Conservation (phyloP, 148 eudicot species). For the Chenopodium berlandieri region DNA sequence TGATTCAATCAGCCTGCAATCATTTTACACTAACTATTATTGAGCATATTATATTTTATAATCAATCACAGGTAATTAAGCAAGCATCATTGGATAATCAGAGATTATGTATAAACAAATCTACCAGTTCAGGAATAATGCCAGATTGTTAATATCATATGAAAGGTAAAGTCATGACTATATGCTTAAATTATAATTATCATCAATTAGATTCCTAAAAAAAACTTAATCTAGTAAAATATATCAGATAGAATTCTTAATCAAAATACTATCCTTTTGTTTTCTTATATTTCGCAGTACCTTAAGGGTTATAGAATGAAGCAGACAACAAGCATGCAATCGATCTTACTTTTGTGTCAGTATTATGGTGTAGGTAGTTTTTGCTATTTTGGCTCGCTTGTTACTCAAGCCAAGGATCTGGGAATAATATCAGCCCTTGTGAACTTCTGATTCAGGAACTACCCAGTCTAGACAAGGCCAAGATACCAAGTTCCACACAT, state of each 20-base stretch:
- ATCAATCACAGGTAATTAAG: neutral
- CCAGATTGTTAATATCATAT: neutral
- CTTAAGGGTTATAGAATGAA: too few relatives aligned
- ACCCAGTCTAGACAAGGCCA: too few relatives aligned
- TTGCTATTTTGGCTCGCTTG: neutral
- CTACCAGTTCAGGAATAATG: neutral
- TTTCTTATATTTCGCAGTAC: too few relatives aligned
- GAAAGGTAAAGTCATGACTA: neutral
- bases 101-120: neutral
- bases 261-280: too few relatives aligned
- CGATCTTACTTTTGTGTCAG: too few relatives aligned
- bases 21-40: neutral
- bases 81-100: neutral
- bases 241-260: too few relatives aligned
- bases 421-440: neutral
- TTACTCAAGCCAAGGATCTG: neutral
- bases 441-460: neutral
- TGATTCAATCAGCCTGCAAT: conserved; percentile 8
- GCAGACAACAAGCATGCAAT: too few relatives aligned
- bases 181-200: neutral
- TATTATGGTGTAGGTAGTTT: too few relatives aligned
- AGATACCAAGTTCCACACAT: too few relatives aligned
- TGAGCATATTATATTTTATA: neutral
- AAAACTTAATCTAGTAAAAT: too few relatives aligned
- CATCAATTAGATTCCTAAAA: neutral